These are phyloP conservation scores for Colletotrichum horii DNA, from an alignment of 2,329 filamentous ascomycete species.

Conservation along the genomic window DNA sequence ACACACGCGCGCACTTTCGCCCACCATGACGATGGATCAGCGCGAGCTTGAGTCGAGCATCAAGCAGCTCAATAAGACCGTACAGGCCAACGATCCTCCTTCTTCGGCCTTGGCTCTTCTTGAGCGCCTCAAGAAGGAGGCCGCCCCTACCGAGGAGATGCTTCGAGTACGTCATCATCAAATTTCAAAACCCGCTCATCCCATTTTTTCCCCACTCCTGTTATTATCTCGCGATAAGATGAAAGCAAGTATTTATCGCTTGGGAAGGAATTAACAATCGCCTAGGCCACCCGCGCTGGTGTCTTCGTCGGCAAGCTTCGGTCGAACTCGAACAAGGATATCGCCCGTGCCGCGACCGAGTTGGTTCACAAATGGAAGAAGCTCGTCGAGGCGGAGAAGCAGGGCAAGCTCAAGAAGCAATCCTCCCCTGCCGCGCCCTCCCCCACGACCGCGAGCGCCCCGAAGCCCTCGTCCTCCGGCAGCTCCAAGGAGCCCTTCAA, in stretches of 20 bases:
- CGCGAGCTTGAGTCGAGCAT: constrained; percentile 81
- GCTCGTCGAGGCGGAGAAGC: constrained; percentile 72
- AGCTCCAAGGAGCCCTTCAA: constrained; percentile 50
- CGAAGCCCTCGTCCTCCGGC: constrained; percentile 48
- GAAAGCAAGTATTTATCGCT: not conserved
- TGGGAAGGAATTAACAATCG: not conserved
- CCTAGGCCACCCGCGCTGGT: constrained; percentile 83
- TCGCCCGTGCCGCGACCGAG: constrained; percentile 77
- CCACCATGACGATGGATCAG: constrained; percentile 64
- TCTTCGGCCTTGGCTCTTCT: constrained; percentile 76
- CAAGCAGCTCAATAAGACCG: constrained; percentile 81
- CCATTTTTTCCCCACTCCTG: not conserved
- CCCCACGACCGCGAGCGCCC: constrained; percentile 47
- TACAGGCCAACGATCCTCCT: constrained; percentile 75
- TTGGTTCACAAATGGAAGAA: constrained; percentile 90
- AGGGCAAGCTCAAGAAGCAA: constrained; percentile 40
- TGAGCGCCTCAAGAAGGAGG: constrained; percentile 78
- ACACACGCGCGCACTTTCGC: not conserved
- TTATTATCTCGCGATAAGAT: not conserved
- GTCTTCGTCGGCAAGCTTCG: constrained; percentile 84
- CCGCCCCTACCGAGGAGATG: constrained; percentile 86
- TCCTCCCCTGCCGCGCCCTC: constrained; percentile 57
- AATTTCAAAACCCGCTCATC: not conserved
- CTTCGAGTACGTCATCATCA: constrained; percentile 67
- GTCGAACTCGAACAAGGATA: constrained; percentile 79